A percentile compares a stretch with the other conserved stretches of the same genome.
Evolutionary conservation across 2,329 filamentous ascomycete genomes (phyloP).

Genomic region (Diplodia mutila): DNA sequence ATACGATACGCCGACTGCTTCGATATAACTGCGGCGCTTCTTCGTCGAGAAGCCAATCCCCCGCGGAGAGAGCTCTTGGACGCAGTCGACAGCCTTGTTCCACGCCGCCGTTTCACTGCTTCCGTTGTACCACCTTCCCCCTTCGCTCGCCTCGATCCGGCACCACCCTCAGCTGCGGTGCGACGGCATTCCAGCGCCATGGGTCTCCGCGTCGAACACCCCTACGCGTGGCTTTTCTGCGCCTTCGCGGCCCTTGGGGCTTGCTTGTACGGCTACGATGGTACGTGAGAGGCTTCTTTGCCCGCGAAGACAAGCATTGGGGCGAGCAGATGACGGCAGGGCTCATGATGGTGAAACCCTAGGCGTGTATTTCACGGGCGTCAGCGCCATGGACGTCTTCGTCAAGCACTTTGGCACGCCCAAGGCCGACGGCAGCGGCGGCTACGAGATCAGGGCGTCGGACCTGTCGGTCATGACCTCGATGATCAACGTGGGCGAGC

Average conservation of each 20-base stretch:
- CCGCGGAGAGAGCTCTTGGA: too few relatives aligned
- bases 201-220: conserved; percentile 33
- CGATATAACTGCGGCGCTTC: not conserved
- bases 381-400: conserved; percentile 37
- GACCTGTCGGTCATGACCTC: conserved; percentile 41
- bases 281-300: not conserved
- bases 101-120: too few relatives aligned
- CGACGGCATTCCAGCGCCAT: not conserved
- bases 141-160: conserved; percentile 6
- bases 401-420: conserved; percentile 39
- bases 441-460: conserved; percentile 35
- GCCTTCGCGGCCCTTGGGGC: conserved; percentile 45
- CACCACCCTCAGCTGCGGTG: not conserved
- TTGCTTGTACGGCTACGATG: conserved; percentile 44
- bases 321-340: not conserved
- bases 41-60: too few relatives aligned
- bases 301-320: not conserved
- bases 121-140: not conserved
- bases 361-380: conserved; percentile 44
- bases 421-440: conserved; percentile 32
- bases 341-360: not conserved
- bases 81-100: too few relatives aligned
- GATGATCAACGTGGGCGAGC: conserved; percentile 47
- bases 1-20: not conserved
- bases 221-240: conserved; percentile 41